Evolutionary conservation across 2,329 filamentous ascomycete genomes (phyloP), one percentile per base, ranked within the genome.

Genomic region (Aaosphaeria arxii): DNA sequence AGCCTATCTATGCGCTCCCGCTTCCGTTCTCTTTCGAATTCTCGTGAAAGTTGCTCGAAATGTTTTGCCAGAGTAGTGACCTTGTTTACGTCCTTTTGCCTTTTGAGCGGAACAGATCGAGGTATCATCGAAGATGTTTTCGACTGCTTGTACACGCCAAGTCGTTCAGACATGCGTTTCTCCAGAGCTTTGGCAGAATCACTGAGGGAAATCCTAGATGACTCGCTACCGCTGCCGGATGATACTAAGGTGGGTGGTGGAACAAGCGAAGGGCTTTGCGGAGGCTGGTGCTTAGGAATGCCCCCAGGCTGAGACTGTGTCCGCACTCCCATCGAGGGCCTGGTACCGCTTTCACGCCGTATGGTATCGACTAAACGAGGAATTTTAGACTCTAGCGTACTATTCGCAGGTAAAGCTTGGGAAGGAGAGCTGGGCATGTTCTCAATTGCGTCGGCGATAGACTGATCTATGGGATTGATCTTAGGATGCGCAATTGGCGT

Each of bases 31-130:
- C 92, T 95, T 64, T 96, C 91, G 57, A 99, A 99, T 64, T 99
- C 95, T 28, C 91, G 86, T 59, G 91, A 96, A 48, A 99, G 78
- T 68, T 97, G 91, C 70, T 99, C 95, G 64, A 99, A 97, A 67
- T 97, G 94, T 58, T 89, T 89, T 13, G 94, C 90, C 43, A 99
- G 78, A n/a, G 86, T 91, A 6, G 91, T 95, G 2, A 99, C 94
- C 60, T 88, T 89, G 4, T 88, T 83, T 45, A 86, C 81, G 55
- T 84, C 86, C 57, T 81, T 85, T 64, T 46, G 44, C 5, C 9
- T 50, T 40, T 85, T 88, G 43, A 68, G 63, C 44, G 87, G 84
- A 30, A 96, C 83, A 29, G 94, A 94, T 31, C 94, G 84, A n/a
- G 66, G 66, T 51, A 99, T 97, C 39, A 92, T 80, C 1, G 94